A percentile compares a stretch with the other conserved stretches of the same genome.
Evolutionary conservation across 306 rosid species (phyloP).

Genomic region (Chamaecrista fasciculata): DNA sequence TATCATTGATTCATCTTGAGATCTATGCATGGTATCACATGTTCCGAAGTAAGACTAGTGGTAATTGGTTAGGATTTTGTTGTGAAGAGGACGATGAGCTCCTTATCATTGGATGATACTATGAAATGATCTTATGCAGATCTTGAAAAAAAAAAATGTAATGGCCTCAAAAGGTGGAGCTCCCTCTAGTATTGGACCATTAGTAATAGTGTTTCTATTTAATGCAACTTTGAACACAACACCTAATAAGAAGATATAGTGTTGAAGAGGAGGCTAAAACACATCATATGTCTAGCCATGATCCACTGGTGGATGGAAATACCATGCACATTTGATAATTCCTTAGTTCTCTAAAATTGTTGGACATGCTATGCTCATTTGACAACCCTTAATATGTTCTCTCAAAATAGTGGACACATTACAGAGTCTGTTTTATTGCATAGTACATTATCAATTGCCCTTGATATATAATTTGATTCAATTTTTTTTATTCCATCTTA

Average conservation of each 20-base stretch:
- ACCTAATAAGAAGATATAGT: neutral
- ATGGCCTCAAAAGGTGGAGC: too few species aligned
- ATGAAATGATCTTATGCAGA: too few species aligned
- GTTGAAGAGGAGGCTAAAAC: neutral
- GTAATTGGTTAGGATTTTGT: too few species aligned
- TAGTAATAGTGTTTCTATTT: neutral
- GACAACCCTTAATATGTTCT: neutral
- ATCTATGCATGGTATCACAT: too few species aligned
- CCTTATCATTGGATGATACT: too few species aligned
- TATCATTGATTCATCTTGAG: too few species aligned
- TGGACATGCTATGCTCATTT: neutral
- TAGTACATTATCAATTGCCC: neutral
- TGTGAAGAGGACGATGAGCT: too few species aligned
- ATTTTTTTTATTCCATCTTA: too few species aligned
- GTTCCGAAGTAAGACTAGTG: too few species aligned
- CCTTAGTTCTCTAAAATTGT: neutral
- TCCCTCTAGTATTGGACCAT: neutral
- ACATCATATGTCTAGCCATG: neutral
- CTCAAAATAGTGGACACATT: neutral
- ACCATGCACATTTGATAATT: neutral
- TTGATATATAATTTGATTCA: neutral
- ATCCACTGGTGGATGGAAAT: neutral
- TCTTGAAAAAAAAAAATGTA: too few species aligned
- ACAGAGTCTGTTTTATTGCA: neutral
- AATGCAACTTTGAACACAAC: neutral